These are phyloP conservation scores for Beverwykella pulmonaria DNA, from an alignment of 495 filamentous ascomycete genomes.

Conservation along the genomic window DNA sequence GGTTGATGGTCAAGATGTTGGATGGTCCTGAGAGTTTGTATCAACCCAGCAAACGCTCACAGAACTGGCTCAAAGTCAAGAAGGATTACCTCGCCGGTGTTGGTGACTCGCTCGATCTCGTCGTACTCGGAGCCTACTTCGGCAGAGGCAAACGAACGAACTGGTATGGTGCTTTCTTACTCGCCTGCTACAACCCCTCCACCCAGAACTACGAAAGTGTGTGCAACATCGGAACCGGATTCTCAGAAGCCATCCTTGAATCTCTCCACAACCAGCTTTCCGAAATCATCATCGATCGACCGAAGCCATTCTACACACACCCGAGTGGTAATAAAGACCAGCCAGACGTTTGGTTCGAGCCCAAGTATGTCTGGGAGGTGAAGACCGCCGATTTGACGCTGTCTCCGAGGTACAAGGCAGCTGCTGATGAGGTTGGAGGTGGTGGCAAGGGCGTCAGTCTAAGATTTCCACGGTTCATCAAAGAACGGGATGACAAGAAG, in stretches of 20 bases:
- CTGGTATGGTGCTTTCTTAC: conserved; percentile 90
- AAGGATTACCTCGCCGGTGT: conserved; percentile 94
- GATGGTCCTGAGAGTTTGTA: conserved; percentile 89
- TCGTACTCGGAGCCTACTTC: conserved; percentile 92
- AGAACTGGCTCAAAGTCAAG: conserved; percentile 99
- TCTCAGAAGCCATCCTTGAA: conserved; percentile 84
- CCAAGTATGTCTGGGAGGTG: conserved; percentile 92
- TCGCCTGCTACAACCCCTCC: conserved; percentile 85
- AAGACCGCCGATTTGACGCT: conserved; percentile 94
- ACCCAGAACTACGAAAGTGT: conserved; percentile 86
- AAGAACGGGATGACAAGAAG: conserved; percentile 89
- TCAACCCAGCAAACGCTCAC: conserved; percentile 90
- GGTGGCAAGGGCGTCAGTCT: conserved; percentile 84
- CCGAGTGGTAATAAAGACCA: conserved; percentile 82
- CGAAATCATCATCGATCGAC: conserved; percentile 75
- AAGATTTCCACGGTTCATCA: conserved; percentile 90
- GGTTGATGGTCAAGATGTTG: conserved; percentile 98
- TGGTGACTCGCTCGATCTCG: conserved; percentile 94
- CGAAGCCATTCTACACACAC: conserved; percentile 94
- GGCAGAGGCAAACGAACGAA: conserved; percentile 94
- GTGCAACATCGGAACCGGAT: conserved; percentile 98
- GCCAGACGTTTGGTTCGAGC: conserved; percentile 98
- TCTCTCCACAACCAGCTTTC: conserved; percentile 74
- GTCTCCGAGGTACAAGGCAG: conserved; percentile 88
- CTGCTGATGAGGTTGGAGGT: conserved; percentile 63